Base-by-base conservation (phyloP, 257 asterid genomes). In the Cruciata laevipes region DNA sequence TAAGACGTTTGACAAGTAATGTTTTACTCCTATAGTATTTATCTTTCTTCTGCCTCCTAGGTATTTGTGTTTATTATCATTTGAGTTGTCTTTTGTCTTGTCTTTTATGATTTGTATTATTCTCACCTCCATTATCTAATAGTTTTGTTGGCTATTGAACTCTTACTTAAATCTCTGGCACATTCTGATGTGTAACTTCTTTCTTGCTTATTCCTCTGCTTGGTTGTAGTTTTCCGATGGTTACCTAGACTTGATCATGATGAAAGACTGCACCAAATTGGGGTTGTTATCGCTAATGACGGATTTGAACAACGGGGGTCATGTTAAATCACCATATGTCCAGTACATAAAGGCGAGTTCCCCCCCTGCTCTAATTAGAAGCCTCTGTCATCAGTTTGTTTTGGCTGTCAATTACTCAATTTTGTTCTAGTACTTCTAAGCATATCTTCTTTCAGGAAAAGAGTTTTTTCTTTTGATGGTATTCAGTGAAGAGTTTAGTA, bases 201-300 rank as follows among this genome's bases (percentile, higher is more conserved):
- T 65, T 7, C n/a, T 65, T 18, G 9, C 12, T 65, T 49, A 18
- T 49, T 33, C 5, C 44, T 31, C 9, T 61, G 12, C 31, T 38
- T 66, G 56, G 24, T 75, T 79, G 74, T 89, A 94, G 99, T 94
- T 94, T 83, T 88, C 99, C 18, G 99, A 94, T 79, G 99, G 99
- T 65, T 90, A 82, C 80, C 74, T 88, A 85, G 99, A 90, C 86
- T 80, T 94, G 80, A 78, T 94, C 69, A 70, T 94, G 95, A 85
- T 89, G 55, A 87, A 79, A 82, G 93, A 94, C 67, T 76, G 90
- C 72, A 80, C 96, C 53, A 88, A 76, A 68, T 72, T 88, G 38
- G 67, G 90, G 24, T 80, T 94, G 84, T 83, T 91, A 10, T 68
- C 76, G 66, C 69, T 81, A 81, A 79, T 90, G 96, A 73, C 83